Conservation (phyloP, 106 monocot species). For the Agapanthus africanus region DNA sequence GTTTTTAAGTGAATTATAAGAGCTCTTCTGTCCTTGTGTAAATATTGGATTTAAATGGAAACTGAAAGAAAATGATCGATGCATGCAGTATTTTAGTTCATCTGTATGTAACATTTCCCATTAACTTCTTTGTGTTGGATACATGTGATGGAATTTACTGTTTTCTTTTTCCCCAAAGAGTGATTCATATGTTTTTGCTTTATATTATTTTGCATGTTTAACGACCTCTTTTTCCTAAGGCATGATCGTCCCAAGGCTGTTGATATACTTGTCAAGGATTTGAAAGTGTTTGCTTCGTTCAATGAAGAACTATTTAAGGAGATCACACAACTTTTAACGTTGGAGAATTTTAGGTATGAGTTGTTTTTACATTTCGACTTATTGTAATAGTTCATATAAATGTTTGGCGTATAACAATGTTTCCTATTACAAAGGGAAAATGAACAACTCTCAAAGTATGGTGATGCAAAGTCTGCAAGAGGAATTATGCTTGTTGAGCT, state of each 20-base stretch:
- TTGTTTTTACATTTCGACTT: not conserved
- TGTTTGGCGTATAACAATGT: not conserved
- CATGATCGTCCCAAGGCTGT: slow-evolving; percentile 52
- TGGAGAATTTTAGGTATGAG: slow-evolving; percentile 79
- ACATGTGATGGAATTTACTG: not conserved
- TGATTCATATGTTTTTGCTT: not conserved
- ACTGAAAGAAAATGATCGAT: not conserved
- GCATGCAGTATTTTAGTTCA: not conserved
- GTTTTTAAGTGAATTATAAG: not conserved
- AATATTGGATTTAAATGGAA: not conserved
- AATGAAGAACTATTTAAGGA: slow-evolving; percentile 65
- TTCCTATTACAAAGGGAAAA: slow-evolving; percentile 50
- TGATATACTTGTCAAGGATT: slow-evolving; percentile 66
- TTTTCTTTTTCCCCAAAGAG: not conserved
- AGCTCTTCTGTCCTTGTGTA: not conserved
- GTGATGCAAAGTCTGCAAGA: slow-evolving; percentile 84
- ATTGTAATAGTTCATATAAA: not conserved
- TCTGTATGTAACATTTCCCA: not conserved
- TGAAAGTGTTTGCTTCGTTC: slow-evolving; percentile 63
- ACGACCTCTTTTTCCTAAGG: slow-evolving; percentile 15
- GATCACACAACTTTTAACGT: slow-evolving; percentile 58
- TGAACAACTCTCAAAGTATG: slow-evolving; percentile 83
- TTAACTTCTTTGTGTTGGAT: not conserved
- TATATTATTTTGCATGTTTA: not conserved
- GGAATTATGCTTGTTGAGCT: slow-evolving; percentile 75